phyloP scores from a whole-genome alignment of 768 basidiomycete genomes.

The Suillus subluteus region DNA sequence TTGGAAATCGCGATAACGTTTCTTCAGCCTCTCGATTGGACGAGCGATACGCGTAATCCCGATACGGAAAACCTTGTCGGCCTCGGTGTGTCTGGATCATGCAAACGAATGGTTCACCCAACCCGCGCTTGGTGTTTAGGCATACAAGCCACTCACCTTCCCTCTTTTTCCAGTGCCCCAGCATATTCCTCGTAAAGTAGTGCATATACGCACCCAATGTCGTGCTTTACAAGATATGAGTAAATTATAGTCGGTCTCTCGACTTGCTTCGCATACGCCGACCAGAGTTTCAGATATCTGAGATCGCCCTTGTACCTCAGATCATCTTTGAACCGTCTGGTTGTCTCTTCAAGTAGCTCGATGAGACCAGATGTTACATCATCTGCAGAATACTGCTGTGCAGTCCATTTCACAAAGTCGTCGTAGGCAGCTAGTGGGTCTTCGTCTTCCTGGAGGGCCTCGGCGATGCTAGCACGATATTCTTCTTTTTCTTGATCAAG shows the following conservation, averaged over 20 bases:
- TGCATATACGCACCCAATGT: conserved; percentile 77
- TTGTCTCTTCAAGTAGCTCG: conserved; percentile 84
- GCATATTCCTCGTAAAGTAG: conserved; percentile 94
- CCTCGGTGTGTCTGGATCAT: conserved; percentile 67
- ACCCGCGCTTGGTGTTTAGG: neutral
- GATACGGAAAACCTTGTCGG: conserved; percentile 77
- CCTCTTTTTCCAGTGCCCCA: conserved; percentile 68
- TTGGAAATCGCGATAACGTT: conserved; percentile 79
- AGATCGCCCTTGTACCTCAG: conserved; percentile 84
- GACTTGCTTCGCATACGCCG: conserved; percentile 79
- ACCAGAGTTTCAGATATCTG: conserved; percentile 92
- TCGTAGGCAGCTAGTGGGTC: conserved; percentile 88
- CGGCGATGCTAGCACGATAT: conserved; percentile 45
- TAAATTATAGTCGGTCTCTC: conserved; percentile 74
- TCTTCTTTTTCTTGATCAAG: conserved; percentile 35
- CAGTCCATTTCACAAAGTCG: conserved; percentile 88
- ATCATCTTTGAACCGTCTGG: conserved; percentile 80
- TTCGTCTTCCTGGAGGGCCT: conserved; percentile 70
- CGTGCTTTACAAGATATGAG: conserved; percentile 69
- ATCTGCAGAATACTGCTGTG: conserved; percentile 75
- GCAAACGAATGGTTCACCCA: conserved; percentile 6
- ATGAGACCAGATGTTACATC: conserved; percentile 73
- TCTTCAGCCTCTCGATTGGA: conserved; percentile 84
- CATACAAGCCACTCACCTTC: conserved; percentile 59
- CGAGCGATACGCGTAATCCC: conserved; percentile 84